Evolutionary conservation across 2,329 filamentous ascomycete species (phyloP).

Genomic region (Elsinoe perseae): DNA sequence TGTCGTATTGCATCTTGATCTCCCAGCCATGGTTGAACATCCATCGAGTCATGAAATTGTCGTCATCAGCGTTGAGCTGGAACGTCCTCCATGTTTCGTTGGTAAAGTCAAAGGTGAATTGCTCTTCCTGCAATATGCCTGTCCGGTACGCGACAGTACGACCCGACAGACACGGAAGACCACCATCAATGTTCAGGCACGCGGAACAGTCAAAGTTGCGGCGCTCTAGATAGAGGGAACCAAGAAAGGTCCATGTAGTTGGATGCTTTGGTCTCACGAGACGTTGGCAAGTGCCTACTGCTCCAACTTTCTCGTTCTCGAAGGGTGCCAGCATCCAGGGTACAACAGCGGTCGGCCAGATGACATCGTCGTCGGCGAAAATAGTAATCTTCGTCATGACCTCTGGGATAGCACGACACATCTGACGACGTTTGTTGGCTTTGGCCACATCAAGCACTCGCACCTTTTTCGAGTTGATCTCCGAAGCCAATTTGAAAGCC

Average conservation of each 20-base stretch:
- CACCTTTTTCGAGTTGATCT: slow-evolving; percentile 56
- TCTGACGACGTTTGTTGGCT: slow-evolving; percentile 91
- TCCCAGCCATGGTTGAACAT: slow-evolving; percentile 87
- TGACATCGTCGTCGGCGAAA: slow-evolving; percentile 93
- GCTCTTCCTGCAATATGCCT: slow-evolving; percentile 74
- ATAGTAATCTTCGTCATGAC: slow-evolving; percentile 79
- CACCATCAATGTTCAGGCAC: slow-evolving; percentile 88
- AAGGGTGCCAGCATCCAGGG: slow-evolving; percentile 92
- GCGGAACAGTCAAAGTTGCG: slow-evolving; percentile 96
- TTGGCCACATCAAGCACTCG: slow-evolving; percentile 70
- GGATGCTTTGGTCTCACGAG: slow-evolving; percentile 61
- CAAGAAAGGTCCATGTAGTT: slow-evolving; percentile 78
- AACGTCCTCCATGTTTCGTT: slow-evolving; percentile 83
- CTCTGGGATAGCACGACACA: slow-evolving; percentile 81
- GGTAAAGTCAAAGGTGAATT: slow-evolving; percentile 82
- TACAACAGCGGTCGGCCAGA: slow-evolving; percentile 77
- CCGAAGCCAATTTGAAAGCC: slow-evolving; percentile 42
- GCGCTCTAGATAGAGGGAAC: slow-evolving; percentile 83
- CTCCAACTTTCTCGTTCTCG: slow-evolving; percentile 73
- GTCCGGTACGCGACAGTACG: slow-evolving; percentile 88
- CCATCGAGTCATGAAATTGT: slow-evolving; percentile 98
- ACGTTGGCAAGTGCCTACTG: slow-evolving; percentile 85
- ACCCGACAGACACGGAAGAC: slow-evolving; percentile 93
- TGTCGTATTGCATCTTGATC: slow-evolving; percentile 91
- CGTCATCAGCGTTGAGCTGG: slow-evolving; percentile 90